These are phyloP conservation scores for Gastrolobium bilobum DNA, from an alignment of 306 rosid species.

Conservation along the genomic window DNA sequence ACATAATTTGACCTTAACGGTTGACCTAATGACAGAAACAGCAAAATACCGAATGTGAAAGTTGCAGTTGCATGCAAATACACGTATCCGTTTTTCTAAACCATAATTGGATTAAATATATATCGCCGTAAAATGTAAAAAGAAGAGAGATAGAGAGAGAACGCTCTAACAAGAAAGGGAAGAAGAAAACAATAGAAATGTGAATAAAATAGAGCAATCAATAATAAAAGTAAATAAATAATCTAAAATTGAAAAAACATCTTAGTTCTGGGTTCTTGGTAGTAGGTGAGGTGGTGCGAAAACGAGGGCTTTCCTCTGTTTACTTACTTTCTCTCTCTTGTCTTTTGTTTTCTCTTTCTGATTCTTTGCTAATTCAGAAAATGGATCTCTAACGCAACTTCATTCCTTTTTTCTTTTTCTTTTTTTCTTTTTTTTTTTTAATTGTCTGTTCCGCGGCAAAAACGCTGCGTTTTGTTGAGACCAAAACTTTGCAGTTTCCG, in stretches of 20 bases:
- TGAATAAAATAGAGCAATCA: background rate
- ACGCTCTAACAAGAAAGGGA: background rate
- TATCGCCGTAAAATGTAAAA: conserved; percentile 35
- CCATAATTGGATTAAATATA: background rate
- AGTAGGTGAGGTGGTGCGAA: conserved; percentile 70
- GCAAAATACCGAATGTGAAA: conserved; percentile 13
- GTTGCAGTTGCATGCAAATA: conserved; percentile 24
- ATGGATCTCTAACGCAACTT: conserved; percentile 61
- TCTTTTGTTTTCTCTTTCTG: conserved; percentile 21
- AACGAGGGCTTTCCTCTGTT: conserved; percentile 59
- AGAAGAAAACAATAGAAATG: background rate
- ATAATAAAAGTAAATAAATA: background rate
- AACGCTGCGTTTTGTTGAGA: conserved; percentile 52
- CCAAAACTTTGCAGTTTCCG: conserved; percentile 34
- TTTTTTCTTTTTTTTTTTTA: background rate
- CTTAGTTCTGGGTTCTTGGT: conserved; percentile 45
- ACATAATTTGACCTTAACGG: background rate
- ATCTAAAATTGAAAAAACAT: conserved; percentile 51
- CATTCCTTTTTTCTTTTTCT: conserved; percentile 14
- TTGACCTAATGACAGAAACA: background rate
- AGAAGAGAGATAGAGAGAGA: background rate
- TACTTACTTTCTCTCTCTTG: conserved; percentile 35
- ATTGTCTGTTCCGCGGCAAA: background rate
- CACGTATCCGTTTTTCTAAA: background rate
- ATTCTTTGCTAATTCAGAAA: conserved; percentile 49